phyloP scores from a whole-genome alignment of 805 yeast genomes.

The Tetrapisispora phaffii region DNA sequence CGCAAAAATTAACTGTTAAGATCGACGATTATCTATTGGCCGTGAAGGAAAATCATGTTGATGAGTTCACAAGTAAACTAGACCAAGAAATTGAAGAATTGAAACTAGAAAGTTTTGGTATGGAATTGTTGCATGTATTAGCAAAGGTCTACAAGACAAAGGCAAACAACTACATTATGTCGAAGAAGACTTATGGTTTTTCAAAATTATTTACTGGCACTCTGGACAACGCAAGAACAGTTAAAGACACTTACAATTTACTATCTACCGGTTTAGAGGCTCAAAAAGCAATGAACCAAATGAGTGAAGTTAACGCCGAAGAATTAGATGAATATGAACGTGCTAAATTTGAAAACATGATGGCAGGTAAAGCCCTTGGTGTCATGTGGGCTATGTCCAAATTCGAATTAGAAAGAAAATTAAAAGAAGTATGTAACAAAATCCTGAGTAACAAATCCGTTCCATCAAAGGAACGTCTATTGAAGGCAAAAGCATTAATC shows the following conservation, averaged over 20 bases:
- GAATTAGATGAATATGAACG: conserved; percentile 49
- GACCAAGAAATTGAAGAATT: conserved; percentile 62
- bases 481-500: conserved; percentile 71
- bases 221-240: conserved; percentile 74
- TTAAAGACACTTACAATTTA: conserved; percentile 75
- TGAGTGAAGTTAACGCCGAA: conserved; percentile 58
- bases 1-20: conserved; percentile 38
- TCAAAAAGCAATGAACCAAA: conserved; percentile 63
- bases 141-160: conserved; percentile 71
- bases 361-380: conserved; percentile 82
- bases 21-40: conserved; percentile 39
- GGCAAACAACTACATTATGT: conserved; percentile 61
- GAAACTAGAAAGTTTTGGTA: conserved; percentile 91
- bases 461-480: conserved; percentile 49
- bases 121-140: conserved; percentile 73
- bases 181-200: conserved; percentile 77
- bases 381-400: conserved; percentile 94
- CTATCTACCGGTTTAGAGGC: conserved; percentile 83
- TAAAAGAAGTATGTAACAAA: conserved; percentile 72
- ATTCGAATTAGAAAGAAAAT: conserved; percentile 70
- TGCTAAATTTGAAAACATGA: conserved; percentile 68
- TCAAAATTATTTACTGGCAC: conserved; percentile 74
- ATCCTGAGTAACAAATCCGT: conserved; percentile 62
- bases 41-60: conserved; percentile 38
- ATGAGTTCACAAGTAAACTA: conserved; percentile 42